These are phyloP conservation scores for Citrullus amarus DNA, from an alignment of 306 rosid species.

Conservation along the genomic window DNA sequence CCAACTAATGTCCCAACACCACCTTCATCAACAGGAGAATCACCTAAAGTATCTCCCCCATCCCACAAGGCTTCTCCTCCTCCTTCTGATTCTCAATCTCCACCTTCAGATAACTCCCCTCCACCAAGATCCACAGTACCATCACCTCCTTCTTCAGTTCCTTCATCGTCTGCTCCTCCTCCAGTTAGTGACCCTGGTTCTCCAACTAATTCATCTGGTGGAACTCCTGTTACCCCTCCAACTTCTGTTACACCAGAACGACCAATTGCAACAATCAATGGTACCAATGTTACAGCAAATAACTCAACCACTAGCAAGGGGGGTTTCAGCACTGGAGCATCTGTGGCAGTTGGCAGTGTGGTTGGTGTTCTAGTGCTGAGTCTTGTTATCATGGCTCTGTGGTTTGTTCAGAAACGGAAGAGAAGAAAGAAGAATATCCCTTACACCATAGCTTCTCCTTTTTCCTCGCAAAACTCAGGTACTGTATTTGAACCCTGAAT, in stretches of 20 bases:
- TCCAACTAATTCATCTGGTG: slow-evolving; percentile 26
- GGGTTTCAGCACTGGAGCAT: slow-evolving; percentile 34
- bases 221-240: slow-evolving; percentile 11
- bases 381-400: slow-evolving; percentile 48
- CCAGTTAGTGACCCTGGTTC: slow-evolving; percentile 30
- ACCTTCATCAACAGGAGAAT: slow-evolving; percentile 26
- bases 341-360: slow-evolving; percentile 48
- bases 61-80: slow-evolving; percentile 30
- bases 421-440: slow-evolving; percentile 27
- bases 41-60: slow-evolving; percentile 44
- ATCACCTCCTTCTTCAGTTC: slow-evolving; percentile 53
- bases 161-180: slow-evolving; percentile 49
- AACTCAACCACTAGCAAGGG: slow-evolving; percentile 22
- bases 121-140: slow-evolving; percentile 35
- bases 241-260: slow-evolving; percentile 37
- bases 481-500: slow-evolving; percentile 4
- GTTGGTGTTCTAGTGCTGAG: slow-evolving; percentile 59
- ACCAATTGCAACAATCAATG: slow-evolving; percentile 47
- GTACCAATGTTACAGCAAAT: slow-evolving; percentile 9
- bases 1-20: slow-evolving; percentile 39
- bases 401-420: slow-evolving; percentile 53
- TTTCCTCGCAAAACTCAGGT: slow-evolving; percentile 97
- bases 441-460: slow-evolving; percentile 57
- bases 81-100: slow-evolving; percentile 35
- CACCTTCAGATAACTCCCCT: slow-evolving; percentile 29